Evolutionary conservation across 2,329 filamentous ascomycete genomes (phyloP), one percentile per base, ranked within the genome.

Genomic region (Lachnellula arida): DNA sequence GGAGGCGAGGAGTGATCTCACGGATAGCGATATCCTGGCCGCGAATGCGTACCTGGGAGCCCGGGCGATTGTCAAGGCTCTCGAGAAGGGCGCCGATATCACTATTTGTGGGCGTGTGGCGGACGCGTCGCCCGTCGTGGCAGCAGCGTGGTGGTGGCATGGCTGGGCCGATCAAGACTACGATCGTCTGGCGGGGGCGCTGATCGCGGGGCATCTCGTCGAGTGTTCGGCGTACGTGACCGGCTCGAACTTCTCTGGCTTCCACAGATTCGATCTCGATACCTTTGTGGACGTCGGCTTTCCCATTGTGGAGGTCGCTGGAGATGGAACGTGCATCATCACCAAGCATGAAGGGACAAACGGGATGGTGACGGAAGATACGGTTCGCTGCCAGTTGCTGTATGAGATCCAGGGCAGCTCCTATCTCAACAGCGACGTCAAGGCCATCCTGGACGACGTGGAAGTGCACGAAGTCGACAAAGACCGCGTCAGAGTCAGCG

Each of bases 341-440:
- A 76, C 75, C 17, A 77, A 76, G 58, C 73, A 77, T 51, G 68
- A 72, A n/a, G 66, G 70, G 57, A 63, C 67, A n/a, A 72, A 72
- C 2, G 75, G 76, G 17, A 60, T 67, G 3, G 72, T 76, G 22
- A 73, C 72, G 1, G 73, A 77, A 8, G 74, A 80, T 49, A 81
- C 79, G 0, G 77, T 78, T 55, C 75, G 75, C 0, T 76, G 75
- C 1, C 79, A 82, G 57, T 69, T 81, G 2, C 63, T 82, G 1
- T 81, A 81, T 62, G 78, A 81, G 64, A 78, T 81, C 25, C 78
- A 81, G 63, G 79, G 79, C 6, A 77, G 78, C 0, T 77, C 74
- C 72, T 84, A 84, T 64, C 80, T 75, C 71, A 82, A 82, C 68
- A 78, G 75, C 0, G 80, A 83, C 60, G 80, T 82, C 32, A 81